A percentile compares a stretch with the other conserved stretches of the same genome.
These are phyloP conservation scores for Ulota crispa DNA, from an alignment of 225 moss, liverwort and hornwort genomes.

Conservation along the genomic window DNA sequence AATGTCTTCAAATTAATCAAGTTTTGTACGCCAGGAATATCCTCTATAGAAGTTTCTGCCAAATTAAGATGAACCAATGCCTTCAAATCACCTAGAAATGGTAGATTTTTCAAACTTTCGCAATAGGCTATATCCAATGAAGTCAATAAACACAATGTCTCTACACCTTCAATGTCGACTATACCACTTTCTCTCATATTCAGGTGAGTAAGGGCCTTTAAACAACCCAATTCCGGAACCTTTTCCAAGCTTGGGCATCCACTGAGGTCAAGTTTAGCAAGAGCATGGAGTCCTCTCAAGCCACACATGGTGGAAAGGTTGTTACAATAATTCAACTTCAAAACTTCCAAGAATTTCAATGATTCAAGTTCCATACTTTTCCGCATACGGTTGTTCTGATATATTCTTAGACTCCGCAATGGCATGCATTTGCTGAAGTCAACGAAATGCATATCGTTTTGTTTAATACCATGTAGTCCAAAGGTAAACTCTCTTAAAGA, in stretches of 20 bases:
- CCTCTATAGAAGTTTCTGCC: too few relatives aligned
- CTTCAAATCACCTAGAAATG: neutral
- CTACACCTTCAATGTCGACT: neutral
- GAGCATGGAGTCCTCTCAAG: neutral
- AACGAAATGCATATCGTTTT: too few relatives aligned
- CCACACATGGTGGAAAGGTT: neutral
- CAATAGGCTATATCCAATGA: accelerated
- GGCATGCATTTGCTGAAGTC: neutral
- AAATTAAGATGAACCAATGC: neutral
- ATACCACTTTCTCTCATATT: accelerated
- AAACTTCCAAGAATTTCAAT: neutral
- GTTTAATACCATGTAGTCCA: too few relatives aligned
- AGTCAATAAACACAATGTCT: neutral
- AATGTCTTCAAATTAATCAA: neutral
- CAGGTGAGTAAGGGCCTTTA: neutral
- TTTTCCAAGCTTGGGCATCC: accelerated
- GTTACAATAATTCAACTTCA: accelerated
- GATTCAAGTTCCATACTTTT: neutral
- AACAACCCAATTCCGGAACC: neutral
- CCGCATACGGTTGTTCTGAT: accelerated
- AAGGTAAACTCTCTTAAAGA: neutral
- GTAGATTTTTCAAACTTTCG: accelerated
- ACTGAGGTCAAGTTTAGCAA: accelerated
- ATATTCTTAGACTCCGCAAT: neutral
- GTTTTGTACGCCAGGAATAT: neutral